Base-by-base conservation (phyloP, 805 yeast species). In the Maudiozyma saulgeensis region DNA sequence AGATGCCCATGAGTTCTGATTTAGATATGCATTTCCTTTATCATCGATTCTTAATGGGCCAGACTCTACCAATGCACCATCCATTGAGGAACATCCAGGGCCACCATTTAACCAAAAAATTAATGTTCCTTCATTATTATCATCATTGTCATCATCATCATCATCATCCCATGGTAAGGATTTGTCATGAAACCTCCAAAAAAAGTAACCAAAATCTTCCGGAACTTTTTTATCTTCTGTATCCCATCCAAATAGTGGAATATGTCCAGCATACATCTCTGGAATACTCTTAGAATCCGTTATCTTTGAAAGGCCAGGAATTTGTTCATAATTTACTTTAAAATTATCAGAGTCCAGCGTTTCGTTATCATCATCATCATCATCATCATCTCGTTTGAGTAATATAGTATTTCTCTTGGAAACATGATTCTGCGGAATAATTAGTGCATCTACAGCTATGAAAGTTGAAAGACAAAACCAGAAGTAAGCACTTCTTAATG, bases 1-100 rank as follows among this genome's bases (percentile, higher is more conserved):
- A 50, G 83, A 78, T 63, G 82, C 80, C 98, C 99, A 93, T 2
- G 93, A 77, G 0, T 96, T 96, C 1, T 71, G 60, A 65, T 87
- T 87, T 48, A 71, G 66, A 13, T 62, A 66, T 8, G 87, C 74
- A 46, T 73, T 63, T 3, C 70, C 73, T 8, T 75, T 60, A 0
- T 62, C 56, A 55, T 71, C 68, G 18, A 88, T 75, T 48, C 96
- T 73, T 42, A 88, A 77, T 0, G 99, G 98, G 0, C 99, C 99
- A 3, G 82, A 69, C 65, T 93, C 99, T 79, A 90, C 79, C 54
- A 93, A 63, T 0, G 96, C 96, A 15, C 99, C 99, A 67, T 93
- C 99, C 93, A 91, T 81, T 0, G 97, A 89, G 1, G 96, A 89
- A 65, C 99, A 93, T 0, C 99, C 99, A 0, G 99, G 99, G 0